Percentiles rank a stretch among this genome's conserved stretches.
phyloP scores from a whole-genome alignment of 2,329 filamentous ascomycete genomes.

The Colletotrichum endophyticum region DNA sequence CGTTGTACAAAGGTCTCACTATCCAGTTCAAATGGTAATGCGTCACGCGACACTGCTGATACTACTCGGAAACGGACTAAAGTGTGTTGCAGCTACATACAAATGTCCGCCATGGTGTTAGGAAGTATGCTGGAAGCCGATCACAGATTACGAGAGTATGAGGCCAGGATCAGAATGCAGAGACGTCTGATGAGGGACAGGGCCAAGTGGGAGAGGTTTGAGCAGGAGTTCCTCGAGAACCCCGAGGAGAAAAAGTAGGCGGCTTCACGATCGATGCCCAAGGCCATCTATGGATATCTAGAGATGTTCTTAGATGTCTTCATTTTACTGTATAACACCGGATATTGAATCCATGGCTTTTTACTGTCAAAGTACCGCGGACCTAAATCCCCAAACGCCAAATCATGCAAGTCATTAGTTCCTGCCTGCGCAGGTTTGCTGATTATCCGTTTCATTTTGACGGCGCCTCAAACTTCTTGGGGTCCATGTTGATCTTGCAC shows the following conservation, averaged over 20 bases:
- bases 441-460: slow-evolving; percentile 31
- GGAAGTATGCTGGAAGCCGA: slow-evolving; percentile 81
- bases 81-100: slow-evolving; percentile 65
- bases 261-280: neutral
- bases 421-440: neutral
- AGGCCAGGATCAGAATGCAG: slow-evolving; percentile 68
- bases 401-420: slow-evolving; percentile 27
- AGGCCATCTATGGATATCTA: neutral
- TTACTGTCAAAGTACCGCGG: neutral
- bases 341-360: neutral
- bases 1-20: slow-evolving; percentile 74
- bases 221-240: slow-evolving; percentile 59
- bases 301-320: neutral
- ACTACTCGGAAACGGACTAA: neutral
- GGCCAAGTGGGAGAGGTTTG: slow-evolving; percentile 72
- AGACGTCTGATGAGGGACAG: slow-evolving; percentile 67
- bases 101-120: slow-evolving; percentile 86
- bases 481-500: slow-evolving; percentile 96
- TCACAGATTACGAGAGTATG: slow-evolving; percentile 68
- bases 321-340: slow-evolving; percentile 9
- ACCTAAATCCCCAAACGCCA: slow-evolving; percentile 34
- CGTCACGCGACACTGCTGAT: neutral
- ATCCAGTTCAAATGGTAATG: slow-evolving; percentile 80
- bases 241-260: slow-evolving; percentile 37
- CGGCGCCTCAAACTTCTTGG: slow-evolving; percentile 70